phyloP scores from a whole-genome alignment of 768 basidiomycete species.

The Boletus subcaerulescens region DNA sequence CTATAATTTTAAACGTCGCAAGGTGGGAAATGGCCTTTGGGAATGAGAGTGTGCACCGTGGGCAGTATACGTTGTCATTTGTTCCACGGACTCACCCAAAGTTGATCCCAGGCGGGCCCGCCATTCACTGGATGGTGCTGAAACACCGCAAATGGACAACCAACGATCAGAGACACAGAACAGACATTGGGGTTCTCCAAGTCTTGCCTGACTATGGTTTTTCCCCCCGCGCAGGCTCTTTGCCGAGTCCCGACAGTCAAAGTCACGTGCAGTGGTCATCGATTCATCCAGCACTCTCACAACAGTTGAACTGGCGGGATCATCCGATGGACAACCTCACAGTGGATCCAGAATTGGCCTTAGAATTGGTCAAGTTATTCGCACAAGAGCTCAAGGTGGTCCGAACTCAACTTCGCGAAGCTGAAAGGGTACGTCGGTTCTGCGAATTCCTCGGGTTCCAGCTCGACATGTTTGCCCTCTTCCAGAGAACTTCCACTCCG shows the following conservation, averaged over 20 bases:
- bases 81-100: too few species aligned
- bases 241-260: not conserved
- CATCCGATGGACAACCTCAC: slow-evolving; percentile 23
- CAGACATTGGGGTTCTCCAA: too few species aligned
- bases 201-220: too few species aligned
- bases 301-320: too few species aligned
- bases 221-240: too few species aligned
- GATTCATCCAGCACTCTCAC: too few species aligned
- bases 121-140: not conserved
- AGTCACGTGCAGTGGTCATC: slow-evolving; percentile 14
- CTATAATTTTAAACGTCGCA: slow-evolving; percentile 14
- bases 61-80: too few species aligned
- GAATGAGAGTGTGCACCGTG: not conserved
- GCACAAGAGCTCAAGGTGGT: slow-evolving; percentile 24
- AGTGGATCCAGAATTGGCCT: slow-evolving; percentile 27
- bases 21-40: slow-evolving; percentile 7
- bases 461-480: not conserved
- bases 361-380: slow-evolving; percentile 26
- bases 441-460: not conserved
- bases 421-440: slow-evolving; percentile 14
- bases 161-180: too few species aligned
- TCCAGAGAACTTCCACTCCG: slow-evolving; percentile 11
- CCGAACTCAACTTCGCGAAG: slow-evolving; percentile 22
- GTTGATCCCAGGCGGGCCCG: too few species aligned
- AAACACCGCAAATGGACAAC: too few species aligned